Percentiles rank a stretch among this genome's conserved stretches.
phyloP scores from a whole-genome alignment of 306 rosid genomes.

The Vigna hirtella region DNA sequence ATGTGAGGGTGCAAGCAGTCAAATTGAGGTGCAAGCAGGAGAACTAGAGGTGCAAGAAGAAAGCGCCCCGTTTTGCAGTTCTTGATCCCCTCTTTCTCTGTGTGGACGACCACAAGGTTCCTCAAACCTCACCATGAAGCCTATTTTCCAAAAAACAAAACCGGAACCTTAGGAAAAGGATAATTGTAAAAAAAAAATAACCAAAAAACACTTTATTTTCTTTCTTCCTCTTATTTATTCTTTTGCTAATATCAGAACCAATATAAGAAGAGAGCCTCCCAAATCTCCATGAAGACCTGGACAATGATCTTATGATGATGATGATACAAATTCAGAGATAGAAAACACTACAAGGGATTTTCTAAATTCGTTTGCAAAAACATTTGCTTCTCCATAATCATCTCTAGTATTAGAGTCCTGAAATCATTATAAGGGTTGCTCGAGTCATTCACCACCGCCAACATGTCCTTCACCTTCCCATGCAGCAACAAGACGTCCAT shows the following conservation, averaged over 20 bases:
- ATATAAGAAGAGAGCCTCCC: slow-evolving; percentile 82
- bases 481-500: slow-evolving; percentile 60
- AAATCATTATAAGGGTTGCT: slow-evolving; percentile 92
- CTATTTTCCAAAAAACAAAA: too few species aligned
- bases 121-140: too few species aligned
- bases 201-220: neutral
- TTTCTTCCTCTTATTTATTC: slow-evolving; percentile 14
- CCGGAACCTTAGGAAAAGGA: too few species aligned
- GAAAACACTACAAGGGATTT: slow-evolving; percentile 86
- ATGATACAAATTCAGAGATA: slow-evolving; percentile 70
- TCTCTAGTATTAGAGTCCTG: slow-evolving; percentile 88
- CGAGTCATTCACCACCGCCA: slow-evolving; percentile 91
- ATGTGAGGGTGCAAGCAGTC: too few species aligned
- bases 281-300: slow-evolving; percentile 90
- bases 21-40: too few species aligned
- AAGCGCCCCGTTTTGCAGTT: too few species aligned
- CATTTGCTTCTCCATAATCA: slow-evolving; percentile 94
- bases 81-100: too few species aligned
- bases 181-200: too few species aligned
- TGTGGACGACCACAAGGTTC: too few species aligned
- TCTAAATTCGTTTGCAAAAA: slow-evolving; percentile 71
- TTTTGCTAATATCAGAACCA: slow-evolving; percentile 49
- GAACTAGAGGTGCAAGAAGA: too few species aligned
- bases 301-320: slow-evolving; percentile 75
- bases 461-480: slow-evolving; percentile 81